Conservation (phyloP, 2,329 filamentous ascomycete genomes). For the Sporothrix variecibatus region DNA sequence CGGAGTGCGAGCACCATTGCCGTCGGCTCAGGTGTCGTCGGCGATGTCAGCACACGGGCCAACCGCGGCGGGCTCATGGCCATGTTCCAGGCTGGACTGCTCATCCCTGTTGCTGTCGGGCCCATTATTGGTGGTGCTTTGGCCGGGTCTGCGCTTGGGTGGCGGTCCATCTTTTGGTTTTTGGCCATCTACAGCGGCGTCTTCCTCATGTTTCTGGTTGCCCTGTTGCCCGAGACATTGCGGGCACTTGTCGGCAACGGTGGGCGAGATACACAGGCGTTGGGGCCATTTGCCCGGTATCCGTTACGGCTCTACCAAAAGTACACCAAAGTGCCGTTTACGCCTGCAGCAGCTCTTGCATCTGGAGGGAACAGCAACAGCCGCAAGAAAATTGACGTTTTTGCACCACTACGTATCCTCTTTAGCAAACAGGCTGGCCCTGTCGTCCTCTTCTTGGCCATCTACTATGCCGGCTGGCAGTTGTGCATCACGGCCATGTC, state of each 20-base stretch:
- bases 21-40: conserved; percentile 68
- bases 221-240: conserved; percentile 61
- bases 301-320: conserved; percentile 46
- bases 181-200: conserved; percentile 55
- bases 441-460: conserved; percentile 54
- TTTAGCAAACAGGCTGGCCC: conserved; percentile 59
- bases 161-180: conserved; percentile 70
- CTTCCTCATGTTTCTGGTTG: conserved; percentile 55
- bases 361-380: conserved; percentile 34
- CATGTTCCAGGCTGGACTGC: conserved; percentile 59
- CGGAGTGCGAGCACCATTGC: conserved; percentile 71
- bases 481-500: conserved; percentile 55
- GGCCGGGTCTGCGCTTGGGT: conserved; percentile 59
- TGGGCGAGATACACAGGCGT: conserved; percentile 55
- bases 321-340: not conserved
- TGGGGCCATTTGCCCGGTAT: conserved; percentile 59
- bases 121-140: conserved; percentile 67
- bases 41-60: conserved; percentile 67
- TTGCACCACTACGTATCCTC: conserved; percentile 55
- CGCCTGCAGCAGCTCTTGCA: conserved; percentile 28
- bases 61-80: conserved; percentile 75
- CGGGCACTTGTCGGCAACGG: conserved; percentile 64
- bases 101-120: conserved; percentile 56
- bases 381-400: conserved; percentile 56
- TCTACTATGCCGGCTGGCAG: conserved; percentile 60